Conservation (phyloP, 2,329 filamentous ascomycete genomes). For the Sporothrix sp. region DNA sequence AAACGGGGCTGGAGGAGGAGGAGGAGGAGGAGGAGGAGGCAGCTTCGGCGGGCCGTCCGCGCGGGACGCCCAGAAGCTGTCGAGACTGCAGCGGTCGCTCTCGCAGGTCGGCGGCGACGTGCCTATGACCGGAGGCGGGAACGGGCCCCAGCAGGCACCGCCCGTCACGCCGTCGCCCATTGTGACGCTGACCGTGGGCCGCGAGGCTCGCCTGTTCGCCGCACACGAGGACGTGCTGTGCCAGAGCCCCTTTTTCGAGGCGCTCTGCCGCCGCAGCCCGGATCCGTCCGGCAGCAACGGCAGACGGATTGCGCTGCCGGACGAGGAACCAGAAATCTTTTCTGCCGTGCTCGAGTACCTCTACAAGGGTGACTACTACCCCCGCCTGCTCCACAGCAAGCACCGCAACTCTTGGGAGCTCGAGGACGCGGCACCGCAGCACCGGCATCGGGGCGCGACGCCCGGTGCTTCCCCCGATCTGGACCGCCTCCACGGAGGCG, state of each 20-base stretch:
- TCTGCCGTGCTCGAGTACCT: slow-evolving; percentile 92
- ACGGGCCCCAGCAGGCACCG: slow-evolving; percentile 17
- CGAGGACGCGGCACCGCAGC: slow-evolving; percentile 55
- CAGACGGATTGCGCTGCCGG: slow-evolving; percentile 64
- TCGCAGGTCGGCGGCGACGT: slow-evolving; percentile 35
- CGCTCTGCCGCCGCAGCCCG: slow-evolving; percentile 44
- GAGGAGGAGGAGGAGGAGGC: too few species aligned
- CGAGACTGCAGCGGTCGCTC: slow-evolving; percentile 79
- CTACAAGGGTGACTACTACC: slow-evolving; percentile 95
- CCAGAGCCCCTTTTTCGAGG: slow-evolving; percentile 75
- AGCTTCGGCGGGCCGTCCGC: slow-evolving; percentile 26
- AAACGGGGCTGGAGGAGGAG: slow-evolving; percentile 12
- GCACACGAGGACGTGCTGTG: slow-evolving; percentile 88
- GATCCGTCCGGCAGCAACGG: slow-evolving; percentile 46
- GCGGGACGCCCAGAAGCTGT: slow-evolving; percentile 68
- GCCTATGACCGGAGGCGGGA: slow-evolving; percentile 22
- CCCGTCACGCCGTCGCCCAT: slow-evolving; percentile 54
- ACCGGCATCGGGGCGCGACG: slow-evolving; percentile 30
- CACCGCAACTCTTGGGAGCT: slow-evolving; percentile 81
- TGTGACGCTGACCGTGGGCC: slow-evolving; percentile 75
- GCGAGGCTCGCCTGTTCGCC: slow-evolving; percentile 81
- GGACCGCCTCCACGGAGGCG: slow-evolving; percentile 22
- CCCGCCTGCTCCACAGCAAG: slow-evolving; percentile 78
- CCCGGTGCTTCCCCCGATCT: slow-evolving; percentile 44
- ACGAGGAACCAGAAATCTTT: slow-evolving; percentile 84